Conservation (phyloP, 164 flowering plant species). For the Vitis labrusca region DNA sequence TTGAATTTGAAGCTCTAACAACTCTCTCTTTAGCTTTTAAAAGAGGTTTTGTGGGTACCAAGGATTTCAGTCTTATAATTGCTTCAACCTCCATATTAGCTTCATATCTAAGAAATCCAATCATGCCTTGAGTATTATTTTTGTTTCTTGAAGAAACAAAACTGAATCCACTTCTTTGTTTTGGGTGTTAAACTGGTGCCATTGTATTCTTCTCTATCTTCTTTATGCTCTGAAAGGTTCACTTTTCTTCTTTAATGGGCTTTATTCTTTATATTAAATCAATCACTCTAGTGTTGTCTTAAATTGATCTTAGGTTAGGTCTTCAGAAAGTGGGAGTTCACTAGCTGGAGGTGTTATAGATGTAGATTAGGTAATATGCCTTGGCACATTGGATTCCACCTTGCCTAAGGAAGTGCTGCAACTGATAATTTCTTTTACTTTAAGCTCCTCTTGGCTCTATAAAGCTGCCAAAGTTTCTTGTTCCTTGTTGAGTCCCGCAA, state of each 20-base stretch:
- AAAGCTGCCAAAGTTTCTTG: constrained; percentile 4
- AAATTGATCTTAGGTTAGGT: background rate
- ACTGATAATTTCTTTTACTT: background rate
- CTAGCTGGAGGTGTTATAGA: background rate
- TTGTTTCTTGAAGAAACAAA: background rate
- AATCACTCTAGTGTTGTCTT: background rate
- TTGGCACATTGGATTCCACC: constrained; percentile 5
- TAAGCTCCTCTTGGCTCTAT: constrained; percentile 6
- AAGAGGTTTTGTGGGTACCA: background rate
- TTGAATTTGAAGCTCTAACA: background rate
- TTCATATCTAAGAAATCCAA: constrained; percentile 1
- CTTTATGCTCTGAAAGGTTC: constrained; percentile 3
- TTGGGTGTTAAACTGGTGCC: background rate
- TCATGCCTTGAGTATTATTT: background rate
- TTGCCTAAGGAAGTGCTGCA: background rate
- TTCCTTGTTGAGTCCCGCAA: constrained; percentile 3
- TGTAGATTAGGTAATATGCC: background rate
- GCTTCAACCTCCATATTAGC: background rate
- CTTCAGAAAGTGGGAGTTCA: background rate
- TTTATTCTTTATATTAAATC: background rate
- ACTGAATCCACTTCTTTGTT: background rate
- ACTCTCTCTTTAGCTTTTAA: background rate
- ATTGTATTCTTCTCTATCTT: background rate
- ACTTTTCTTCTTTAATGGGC: background rate
- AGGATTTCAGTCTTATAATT: background rate